Conservation (phyloP, 2,329 filamentous ascomycete species). For the Chrysoporthe puriensis region DNA sequence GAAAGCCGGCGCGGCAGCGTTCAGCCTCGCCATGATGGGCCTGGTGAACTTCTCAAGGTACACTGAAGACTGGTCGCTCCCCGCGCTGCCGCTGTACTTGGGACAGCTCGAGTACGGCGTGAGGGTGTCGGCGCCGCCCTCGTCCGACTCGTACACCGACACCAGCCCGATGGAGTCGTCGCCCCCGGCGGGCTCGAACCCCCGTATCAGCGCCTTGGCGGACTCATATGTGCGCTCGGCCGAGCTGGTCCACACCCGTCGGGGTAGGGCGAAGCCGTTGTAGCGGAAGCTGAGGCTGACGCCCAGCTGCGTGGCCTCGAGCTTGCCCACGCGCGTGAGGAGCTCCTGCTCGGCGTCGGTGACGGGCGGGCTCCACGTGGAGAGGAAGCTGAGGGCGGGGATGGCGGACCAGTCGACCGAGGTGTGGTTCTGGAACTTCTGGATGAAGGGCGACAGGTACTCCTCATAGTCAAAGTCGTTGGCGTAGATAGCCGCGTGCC, state of each 20-base stretch:
- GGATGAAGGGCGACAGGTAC: conserved; percentile 59
- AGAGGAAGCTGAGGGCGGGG: conserved; percentile 59
- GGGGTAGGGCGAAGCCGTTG: conserved; percentile 54
- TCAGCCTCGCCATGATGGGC: conserved; percentile 62
- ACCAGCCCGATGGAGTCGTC: conserved; percentile 59
- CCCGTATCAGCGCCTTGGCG: conserved; percentile 60
- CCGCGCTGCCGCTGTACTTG: conserved; percentile 61
- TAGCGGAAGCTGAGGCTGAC: conserved; percentile 63
- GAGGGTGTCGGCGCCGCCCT: conserved; percentile 61
- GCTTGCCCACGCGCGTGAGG: conserved; percentile 63
- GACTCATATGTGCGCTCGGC: conserved; percentile 64
- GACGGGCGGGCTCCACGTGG: conserved; percentile 60
- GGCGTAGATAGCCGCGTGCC: conserved; percentile 64
- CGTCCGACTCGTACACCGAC: conserved; percentile 57
- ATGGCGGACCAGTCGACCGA: conserved; percentile 59
- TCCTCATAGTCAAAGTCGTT: conserved; percentile 63
- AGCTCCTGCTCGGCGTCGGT: conserved; percentile 60
- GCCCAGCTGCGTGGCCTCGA: conserved; percentile 63
- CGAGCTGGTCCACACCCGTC: conserved; percentile 64
- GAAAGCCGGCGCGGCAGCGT: conserved; percentile 56
- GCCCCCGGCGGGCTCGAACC: conserved; percentile 50
- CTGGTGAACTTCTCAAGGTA: conserved; percentile 61
- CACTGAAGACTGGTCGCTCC: conserved; percentile 56
- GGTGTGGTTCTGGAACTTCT: conserved; percentile 62
- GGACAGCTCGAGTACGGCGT: conserved; percentile 69